Percentiles rank a stretch among this genome's conserved stretches.
Evolutionary conservation across 495 filamentous ascomycete species (phyloP).

Genomic region (Penicillium coffeae): DNA sequence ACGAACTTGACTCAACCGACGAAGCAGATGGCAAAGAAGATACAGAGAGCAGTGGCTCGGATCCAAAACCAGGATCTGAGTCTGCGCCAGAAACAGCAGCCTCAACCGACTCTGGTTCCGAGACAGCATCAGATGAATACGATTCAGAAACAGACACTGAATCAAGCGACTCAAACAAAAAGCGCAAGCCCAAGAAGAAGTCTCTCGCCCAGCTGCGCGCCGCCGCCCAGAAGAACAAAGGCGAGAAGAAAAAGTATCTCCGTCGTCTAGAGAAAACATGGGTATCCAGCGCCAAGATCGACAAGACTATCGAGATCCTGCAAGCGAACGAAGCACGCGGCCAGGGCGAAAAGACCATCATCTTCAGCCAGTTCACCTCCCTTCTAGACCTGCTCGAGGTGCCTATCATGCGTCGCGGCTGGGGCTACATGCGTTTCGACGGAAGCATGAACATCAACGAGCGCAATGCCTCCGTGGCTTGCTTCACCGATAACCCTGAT

Average conservation of each 20-base stretch:
- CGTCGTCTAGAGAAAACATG: slow-evolving; percentile 60
- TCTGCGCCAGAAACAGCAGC: no score
- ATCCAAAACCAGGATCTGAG: no score
- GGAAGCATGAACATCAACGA: slow-evolving; percentile 70
- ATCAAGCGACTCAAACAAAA: slow-evolving; percentile 34
- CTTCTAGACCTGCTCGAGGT: slow-evolving; percentile 90
- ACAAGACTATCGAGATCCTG: slow-evolving; percentile 69
- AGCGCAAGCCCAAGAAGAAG: slow-evolving; percentile 53
- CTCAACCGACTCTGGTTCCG: slow-evolving; percentile 21
- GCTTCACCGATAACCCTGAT: slow-evolving; percentile 63
- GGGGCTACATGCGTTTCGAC: slow-evolving; percentile 75
- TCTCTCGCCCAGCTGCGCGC: slow-evolving; percentile 29
- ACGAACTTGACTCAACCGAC: slow-evolving; percentile 45
- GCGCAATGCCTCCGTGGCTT: slow-evolving; percentile 66
- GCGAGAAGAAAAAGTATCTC: slow-evolving; percentile 54
- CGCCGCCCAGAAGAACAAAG: slow-evolving; percentile 49
- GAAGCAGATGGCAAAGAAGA: no score
- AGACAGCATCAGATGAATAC: slow-evolving; percentile 7
- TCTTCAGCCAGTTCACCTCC: slow-evolving; percentile 91
- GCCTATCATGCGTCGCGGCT: slow-evolving; percentile 63
- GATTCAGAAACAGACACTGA: slow-evolving; percentile 37
- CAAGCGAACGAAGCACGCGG: slow-evolving; percentile 43
- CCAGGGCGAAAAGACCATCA: slow-evolving; percentile 71
- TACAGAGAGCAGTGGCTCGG: no score
- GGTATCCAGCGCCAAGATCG: slow-evolving; percentile 74